Conservation (phyloP, 106 monocot species). For the Narthecium ossifragum region DNA sequence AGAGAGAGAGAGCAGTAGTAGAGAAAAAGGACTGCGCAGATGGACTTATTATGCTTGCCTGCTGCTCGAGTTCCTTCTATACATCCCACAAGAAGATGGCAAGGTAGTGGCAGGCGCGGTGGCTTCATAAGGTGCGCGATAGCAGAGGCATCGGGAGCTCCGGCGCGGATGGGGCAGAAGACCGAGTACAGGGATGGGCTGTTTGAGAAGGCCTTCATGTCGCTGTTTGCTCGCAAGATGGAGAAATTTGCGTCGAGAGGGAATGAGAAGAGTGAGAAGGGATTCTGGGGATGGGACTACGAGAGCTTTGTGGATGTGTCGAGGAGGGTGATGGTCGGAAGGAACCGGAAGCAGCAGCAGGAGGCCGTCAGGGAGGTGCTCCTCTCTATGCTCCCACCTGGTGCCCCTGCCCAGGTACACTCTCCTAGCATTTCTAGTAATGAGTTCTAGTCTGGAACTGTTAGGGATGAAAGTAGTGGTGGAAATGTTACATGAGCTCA, state of each 20-base stretch:
- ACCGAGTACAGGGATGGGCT: slow-evolving; percentile 71
- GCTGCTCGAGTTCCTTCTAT: slow-evolving; percentile 1
- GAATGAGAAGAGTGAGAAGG: slow-evolving; percentile 11
- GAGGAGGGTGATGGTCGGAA: slow-evolving; percentile 67
- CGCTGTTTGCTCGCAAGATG: slow-evolving; percentile 86
- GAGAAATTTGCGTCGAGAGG: slow-evolving; percentile 56
- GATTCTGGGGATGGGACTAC: slow-evolving; percentile 71
- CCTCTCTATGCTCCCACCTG: slow-evolving; percentile 91
- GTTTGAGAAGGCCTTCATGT: slow-evolving; percentile 84
- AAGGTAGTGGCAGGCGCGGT: background rate
- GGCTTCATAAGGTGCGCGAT: slow-evolving; percentile 43
- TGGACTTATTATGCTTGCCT: slow-evolving; percentile 32
- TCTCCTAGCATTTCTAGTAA: background rate
- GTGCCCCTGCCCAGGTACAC: slow-evolving; percentile 78
- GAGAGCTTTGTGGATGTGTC: slow-evolving; percentile 93
- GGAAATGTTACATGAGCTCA: too few relatives aligned
- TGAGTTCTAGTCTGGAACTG: too few relatives aligned
- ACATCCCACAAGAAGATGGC: background rate
- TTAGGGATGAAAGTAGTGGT: too few relatives aligned
- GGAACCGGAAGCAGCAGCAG: slow-evolving; percentile 75
- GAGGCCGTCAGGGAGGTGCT: slow-evolving; percentile 86
- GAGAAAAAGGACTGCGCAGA: background rate
- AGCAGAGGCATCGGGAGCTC: slow-evolving; percentile 54
- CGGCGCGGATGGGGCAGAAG: slow-evolving; percentile 93
- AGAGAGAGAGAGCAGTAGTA: too few relatives aligned